These are phyloP conservation scores for Wickerhamomyces bisporus DNA, from an alignment of 805 yeast species.

Conservation along the genomic window DNA sequence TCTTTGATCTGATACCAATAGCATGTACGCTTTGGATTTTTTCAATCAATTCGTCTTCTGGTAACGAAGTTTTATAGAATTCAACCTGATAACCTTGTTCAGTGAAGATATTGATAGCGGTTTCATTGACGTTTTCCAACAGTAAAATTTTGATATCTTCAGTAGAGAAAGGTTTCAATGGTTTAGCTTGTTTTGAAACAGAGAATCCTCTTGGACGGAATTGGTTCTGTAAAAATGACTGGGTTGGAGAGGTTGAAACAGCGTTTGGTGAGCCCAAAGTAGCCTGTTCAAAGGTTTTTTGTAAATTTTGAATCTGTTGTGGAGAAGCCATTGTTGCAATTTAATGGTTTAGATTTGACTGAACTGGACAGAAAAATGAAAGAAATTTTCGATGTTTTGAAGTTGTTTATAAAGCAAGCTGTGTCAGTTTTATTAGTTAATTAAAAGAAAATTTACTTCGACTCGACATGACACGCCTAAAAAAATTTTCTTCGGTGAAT, in stretches of 20 bases:
- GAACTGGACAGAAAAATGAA: too few species aligned
- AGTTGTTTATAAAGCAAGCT: too few species aligned
- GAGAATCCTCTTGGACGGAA: conserved; percentile 39
- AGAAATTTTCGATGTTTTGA: too few species aligned
- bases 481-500: not conserved
- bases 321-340: conserved; percentile 51
- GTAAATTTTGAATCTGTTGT: conserved; percentile 54
- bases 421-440: too few species aligned
- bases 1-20: conserved; percentile 96
- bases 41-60: conserved; percentile 91
- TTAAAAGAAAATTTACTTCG: not conserved
- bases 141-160: conserved; percentile 91
- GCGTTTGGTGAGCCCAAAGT: conserved; percentile 56
- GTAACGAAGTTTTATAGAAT: conserved; percentile 80
- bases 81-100: conserved; percentile 97
- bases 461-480: not conserved
- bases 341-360: too few species aligned
- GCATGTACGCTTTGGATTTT: conserved; percentile 93
- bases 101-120: conserved; percentile 82
- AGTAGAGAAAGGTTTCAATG: conserved; percentile 89
- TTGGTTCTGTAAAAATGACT: conserved; percentile 52
- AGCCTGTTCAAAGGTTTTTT: conserved; percentile 52
- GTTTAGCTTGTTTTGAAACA: conserved; percentile 49
- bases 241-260: conserved; percentile 79
- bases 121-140: conserved; percentile 88